Evolutionary conservation across 208 protist species (phyloP), one percentile per base, ranked within the genome.

Genomic region (Trypanosoma avium): DNA sequence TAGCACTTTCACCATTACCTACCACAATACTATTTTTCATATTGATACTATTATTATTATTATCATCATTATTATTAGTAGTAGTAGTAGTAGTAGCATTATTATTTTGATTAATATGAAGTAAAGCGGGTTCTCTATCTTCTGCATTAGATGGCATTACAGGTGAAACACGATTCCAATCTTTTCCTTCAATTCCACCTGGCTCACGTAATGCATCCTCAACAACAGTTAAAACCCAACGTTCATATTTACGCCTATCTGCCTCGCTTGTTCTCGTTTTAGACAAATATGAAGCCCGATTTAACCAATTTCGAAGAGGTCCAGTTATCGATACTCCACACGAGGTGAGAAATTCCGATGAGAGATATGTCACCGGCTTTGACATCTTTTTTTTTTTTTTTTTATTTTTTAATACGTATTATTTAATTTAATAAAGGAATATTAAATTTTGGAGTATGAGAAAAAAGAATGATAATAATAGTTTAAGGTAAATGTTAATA

Each of bases 221-320:
- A 27, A 94, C 60, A 8, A 69, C 66, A 29, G 63, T 52, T 35
- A 94, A 33, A 0, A 75, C 88, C 85, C 88, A 94, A 6, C 68
- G 36, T 48, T 88, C 82, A 54, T 94, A 94, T 19, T 71, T 71
- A 35, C 70, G 55, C 24, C 67, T 67, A 38, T 82, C 81, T 12
- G 48, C 73, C 12, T 61, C 70, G 22, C 54, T 73, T 19, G 56
- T 33, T 50, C 83, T 70, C 15, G 81, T 77, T 30, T 78, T 75
- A 1, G 83, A 73, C 6, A 92, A 9, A 46, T 86, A 90, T 0
- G 74, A 73, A 4, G 82, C 88, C 7, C 80, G 61, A 10, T 75
- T 81, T 17, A 94, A 61, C 85, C 88, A 94, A 46, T 86, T 77
- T 8, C 73, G 46, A 19, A 92, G 69, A 13, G 82, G 69, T 19